These are phyloP conservation scores for Cymbomonas tetramitiformis DNA, from an alignment of 139 green algal species.

Conservation along the genomic window DNA sequence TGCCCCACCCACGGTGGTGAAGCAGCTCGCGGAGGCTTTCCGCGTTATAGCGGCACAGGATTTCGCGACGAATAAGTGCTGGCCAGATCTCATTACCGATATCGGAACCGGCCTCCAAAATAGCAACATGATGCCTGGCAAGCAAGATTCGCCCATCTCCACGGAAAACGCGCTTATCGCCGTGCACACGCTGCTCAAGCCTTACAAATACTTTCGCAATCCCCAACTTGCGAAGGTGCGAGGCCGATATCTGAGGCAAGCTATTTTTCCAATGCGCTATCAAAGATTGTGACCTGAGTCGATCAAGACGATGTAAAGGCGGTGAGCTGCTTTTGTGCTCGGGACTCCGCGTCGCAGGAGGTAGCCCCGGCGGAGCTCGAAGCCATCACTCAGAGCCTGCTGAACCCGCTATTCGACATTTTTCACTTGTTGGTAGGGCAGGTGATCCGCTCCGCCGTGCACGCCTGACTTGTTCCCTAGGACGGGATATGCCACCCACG, in stretches of 20 bases:
- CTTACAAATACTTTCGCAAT: constrained; percentile 13
- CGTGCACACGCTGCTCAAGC: constrained; percentile 12
- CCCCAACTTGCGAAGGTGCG: not conserved
- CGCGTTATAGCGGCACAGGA: not conserved
- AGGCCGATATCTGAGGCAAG: no score
- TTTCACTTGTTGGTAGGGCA: not conserved
- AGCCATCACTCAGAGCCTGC: not conserved
- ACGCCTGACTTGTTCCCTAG: no score
- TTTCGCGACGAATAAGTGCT: not conserved
- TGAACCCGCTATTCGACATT: constrained; percentile 2
- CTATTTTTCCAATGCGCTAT: no score
- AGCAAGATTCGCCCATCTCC: not conserved
- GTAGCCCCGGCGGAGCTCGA: constrained; percentile 1
- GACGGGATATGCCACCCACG: no score
- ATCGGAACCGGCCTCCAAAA: not conserved
- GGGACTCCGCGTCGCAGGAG: no score
- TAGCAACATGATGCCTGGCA: constrained; percentile 5
- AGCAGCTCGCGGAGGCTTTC: constrained; percentile 7
- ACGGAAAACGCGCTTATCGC: constrained; percentile 4
- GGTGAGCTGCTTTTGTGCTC: no score
- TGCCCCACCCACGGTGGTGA: not conserved
- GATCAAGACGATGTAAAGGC: no score
- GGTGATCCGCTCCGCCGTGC: not conserved
- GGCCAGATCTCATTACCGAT: not conserved
- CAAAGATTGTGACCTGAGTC: no score